Evolutionary conservation across 139 green algal genomes (phyloP), one percentile per base, ranked within the genome.

Genomic region (Pseudopediastrum boryanum): DNA sequence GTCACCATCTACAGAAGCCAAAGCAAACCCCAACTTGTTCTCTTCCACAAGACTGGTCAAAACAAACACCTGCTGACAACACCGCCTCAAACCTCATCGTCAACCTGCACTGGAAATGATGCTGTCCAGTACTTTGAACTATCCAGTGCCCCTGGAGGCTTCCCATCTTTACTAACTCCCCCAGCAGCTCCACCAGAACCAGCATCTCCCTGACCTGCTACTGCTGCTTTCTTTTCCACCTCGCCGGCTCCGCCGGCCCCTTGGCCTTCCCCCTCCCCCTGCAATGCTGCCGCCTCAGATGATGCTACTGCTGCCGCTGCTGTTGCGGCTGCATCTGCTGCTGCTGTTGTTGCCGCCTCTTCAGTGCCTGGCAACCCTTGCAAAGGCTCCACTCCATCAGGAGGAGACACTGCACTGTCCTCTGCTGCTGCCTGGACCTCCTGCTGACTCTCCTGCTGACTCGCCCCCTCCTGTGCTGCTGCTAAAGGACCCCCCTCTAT

Each of bases 51-150:
- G n/a, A n/a, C n/a, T n/a, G n/a, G n/a, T n/a, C n/a, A n/a, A n/a
- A n/a, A n/a, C n/a, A n/a, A n/a, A n/a, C n/a, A n/a, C n/a, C n/a
- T n/a, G n/a, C n/a, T n/a, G n/a, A n/a, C n/a, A n/a, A n/a, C n/a
- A n/a, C n/a, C n/a, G n/a, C n/a, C n/a, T n/a, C n/a, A n/a, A 56
- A 64, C 38, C 29, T 78, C 71, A 58, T 78, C 71, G 35, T 51
- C 8, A 9, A 78, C 71, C 35, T 78, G 71, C 27, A 78, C 71
- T 31, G 71, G 71, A 19, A 44, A 38, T n/a, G 71, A 78, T 48
- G 50, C 69, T 29, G 13, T 10, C 35, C 41, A 33, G 50, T n/a
- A n/a, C n/a, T n/a, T n/a, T n/a, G n/a, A n/a, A n/a, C n/a, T n/a
- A n/a, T n/a, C 69, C 69, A 76, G 31, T 76, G 58, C 10, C 31